Percentiles rank a stretch among this genome's conserved stretches.
Conservation (phyloP, 371 early-diverging fungal species). For the Apophysomyces variabilis region DNA sequence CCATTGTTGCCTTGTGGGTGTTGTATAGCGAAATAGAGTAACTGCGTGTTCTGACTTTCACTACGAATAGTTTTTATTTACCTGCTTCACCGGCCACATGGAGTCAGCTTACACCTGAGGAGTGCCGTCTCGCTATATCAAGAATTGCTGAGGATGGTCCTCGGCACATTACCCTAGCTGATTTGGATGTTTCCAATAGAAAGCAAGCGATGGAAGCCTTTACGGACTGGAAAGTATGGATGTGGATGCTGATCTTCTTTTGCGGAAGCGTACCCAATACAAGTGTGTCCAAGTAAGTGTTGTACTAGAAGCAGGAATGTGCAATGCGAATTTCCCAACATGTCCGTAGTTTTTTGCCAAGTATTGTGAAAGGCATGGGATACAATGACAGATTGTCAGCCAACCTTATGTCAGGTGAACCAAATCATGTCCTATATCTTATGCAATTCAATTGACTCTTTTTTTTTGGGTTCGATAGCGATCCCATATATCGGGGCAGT, state of each 20-base stretch:
- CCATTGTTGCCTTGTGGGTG: slow-evolving; percentile 36
- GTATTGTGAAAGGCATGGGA: slow-evolving; percentile 51
- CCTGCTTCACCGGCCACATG: slow-evolving; percentile 48
- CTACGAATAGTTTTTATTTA: slow-evolving; percentile 29
- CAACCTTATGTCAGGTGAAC: slow-evolving; percentile 49
- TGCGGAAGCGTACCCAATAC: slow-evolving; percentile 56
- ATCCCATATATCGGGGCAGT: slow-evolving; percentile 52
- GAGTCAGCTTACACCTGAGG: slow-evolving; percentile 34
- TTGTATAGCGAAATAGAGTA: slow-evolving; percentile 7
- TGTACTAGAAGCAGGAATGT: neutral
- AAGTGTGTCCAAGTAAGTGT: slow-evolving; percentile 48
- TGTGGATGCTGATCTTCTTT: slow-evolving; percentile 57
- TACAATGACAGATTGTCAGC: slow-evolving; percentile 48
- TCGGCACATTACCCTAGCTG: slow-evolving; percentile 36
- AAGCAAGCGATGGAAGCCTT: slow-evolving; percentile 43
- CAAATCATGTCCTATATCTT: neutral
- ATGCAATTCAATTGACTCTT: neutral
- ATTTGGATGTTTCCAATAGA: slow-evolving; percentile 41
- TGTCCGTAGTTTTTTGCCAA: slow-evolving; percentile 40
- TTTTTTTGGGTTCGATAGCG: slow-evolving; percentile 24
- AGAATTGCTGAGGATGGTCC: slow-evolving; percentile 25
- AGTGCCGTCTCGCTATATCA: slow-evolving; percentile 31
- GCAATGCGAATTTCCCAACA: neutral
- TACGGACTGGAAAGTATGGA: slow-evolving; percentile 53
- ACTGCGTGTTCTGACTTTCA: neutral